Percentiles rank a stretch among this genome's conserved stretches.
Evolutionary conservation across 2,329 filamentous ascomycete genomes (phyloP).

Genomic region (Exutisphaerella laricina): DNA sequence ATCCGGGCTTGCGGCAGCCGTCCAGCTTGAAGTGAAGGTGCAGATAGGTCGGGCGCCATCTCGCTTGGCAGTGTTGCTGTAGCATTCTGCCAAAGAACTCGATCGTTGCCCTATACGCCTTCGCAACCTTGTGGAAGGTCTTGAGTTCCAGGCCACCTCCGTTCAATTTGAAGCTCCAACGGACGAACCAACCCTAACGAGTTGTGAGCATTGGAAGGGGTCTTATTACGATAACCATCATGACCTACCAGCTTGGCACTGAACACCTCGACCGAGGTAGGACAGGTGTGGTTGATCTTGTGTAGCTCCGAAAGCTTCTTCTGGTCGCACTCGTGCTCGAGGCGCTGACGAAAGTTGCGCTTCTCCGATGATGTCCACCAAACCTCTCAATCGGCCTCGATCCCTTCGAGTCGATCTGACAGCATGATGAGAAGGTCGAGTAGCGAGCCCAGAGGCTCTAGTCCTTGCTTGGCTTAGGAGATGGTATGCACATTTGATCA

Average conservation of each 20-base stretch:
- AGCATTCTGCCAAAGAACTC: too few relatives aligned
- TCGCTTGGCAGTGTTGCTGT: too few relatives aligned
- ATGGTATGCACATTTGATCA: too few relatives aligned
- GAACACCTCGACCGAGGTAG: conserved; percentile 12
- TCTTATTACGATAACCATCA: too few relatives aligned
- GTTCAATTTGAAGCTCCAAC: conserved; percentile 21
- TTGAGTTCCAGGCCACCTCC: conserved; percentile 15
- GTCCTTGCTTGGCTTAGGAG: too few relatives aligned
- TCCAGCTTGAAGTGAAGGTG: too few relatives aligned
- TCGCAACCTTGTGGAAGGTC: conserved; percentile 6
- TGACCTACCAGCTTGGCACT: conserved; percentile 12
- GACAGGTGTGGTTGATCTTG: conserved; percentile 22
- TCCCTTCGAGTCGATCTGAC: conserved; percentile 7
- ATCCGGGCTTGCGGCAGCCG: too few relatives aligned
- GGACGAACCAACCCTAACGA: conserved; percentile 16
- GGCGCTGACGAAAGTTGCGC: conserved; percentile 11
- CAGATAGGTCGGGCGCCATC: too few relatives aligned
- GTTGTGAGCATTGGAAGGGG: too few relatives aligned
- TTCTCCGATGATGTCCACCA: conserved; percentile 22
- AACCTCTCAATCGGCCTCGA: conserved; percentile 17
- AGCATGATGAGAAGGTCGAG: conserved; percentile 18
- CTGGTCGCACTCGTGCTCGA: conserved; percentile 17
- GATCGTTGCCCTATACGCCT: too few relatives aligned
- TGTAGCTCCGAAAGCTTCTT: conserved; percentile 20
- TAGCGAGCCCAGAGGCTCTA: too few relatives aligned